phyloP scores from a whole-genome alignment of 192 early-diverging fungal genomes.

The Podila minutissima region DNA sequence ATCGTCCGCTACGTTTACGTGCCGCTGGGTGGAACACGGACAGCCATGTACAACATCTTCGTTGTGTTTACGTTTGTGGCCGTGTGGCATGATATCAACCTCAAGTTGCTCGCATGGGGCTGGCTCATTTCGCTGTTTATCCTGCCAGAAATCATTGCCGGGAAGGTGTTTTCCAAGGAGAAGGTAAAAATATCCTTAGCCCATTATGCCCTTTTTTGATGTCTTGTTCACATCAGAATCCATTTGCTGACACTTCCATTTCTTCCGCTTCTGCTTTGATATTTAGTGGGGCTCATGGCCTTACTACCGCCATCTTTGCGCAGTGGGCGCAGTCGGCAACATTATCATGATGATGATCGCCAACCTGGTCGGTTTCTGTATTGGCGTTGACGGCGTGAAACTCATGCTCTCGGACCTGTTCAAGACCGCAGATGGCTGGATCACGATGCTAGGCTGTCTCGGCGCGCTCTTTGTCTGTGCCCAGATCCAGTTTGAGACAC shows the following conservation, averaged over 20 bases:
- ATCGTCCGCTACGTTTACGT: constrained; percentile 91
- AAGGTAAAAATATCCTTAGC: constrained; percentile 47
- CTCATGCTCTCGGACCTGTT: constrained; percentile 76
- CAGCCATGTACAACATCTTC: constrained; percentile 81
- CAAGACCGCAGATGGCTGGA: constrained; percentile 15
- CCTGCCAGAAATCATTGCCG: constrained; percentile 84
- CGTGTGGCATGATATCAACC: constrained; percentile 96
- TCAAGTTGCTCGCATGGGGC: constrained; percentile 89
- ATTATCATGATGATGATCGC: constrained; percentile 95
- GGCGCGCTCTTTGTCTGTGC: constrained; percentile 66
- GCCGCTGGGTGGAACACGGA: constrained; percentile 85
- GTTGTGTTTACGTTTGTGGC: constrained; percentile 97
- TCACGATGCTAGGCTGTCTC: constrained; percentile 60
- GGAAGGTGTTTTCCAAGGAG: constrained; percentile 60
- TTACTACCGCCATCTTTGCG: constrained; percentile 83
- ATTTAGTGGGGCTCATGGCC: constrained; percentile 62
- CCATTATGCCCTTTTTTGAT: neutral
- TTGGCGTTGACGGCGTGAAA: constrained; percentile 88
- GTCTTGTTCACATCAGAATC: neutral
- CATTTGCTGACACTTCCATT: constrained; percentile 46
- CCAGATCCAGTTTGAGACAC: constrained; percentile 85
- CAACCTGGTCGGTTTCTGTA: constrained; percentile 93
- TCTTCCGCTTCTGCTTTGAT: constrained; percentile 22
- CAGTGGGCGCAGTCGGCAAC: constrained; percentile 83
- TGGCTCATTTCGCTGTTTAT: constrained; percentile 92